phyloP scores from a whole-genome alignment of 2,329 filamentous ascomycete genomes.

The Tetracladium maxilliforme region DNA sequence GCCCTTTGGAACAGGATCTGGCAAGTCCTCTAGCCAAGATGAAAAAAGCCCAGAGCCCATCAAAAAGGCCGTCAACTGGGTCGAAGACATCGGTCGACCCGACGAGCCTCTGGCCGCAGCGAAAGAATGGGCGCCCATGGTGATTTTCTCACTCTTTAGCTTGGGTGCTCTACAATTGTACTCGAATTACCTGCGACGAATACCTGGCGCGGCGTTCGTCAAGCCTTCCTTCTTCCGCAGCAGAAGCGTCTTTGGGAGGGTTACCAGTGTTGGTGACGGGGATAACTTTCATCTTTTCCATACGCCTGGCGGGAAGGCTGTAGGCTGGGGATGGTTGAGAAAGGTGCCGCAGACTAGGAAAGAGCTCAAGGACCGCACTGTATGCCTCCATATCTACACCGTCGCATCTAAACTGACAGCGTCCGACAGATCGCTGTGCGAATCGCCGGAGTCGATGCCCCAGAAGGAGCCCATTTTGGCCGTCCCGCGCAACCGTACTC shows the following conservation, averaged over 20 bases:
- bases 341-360: slow-evolving; percentile 55
- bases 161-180: slow-evolving; percentile 45
- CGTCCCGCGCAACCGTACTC: slow-evolving; percentile 73
- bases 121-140: no score
- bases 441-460: slow-evolving; percentile 84
- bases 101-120: no score
- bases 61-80: no score
- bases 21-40: no score
- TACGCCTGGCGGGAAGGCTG: slow-evolving; percentile 74
- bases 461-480: slow-evolving; percentile 87
- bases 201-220: slow-evolving; percentile 65
- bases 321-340: slow-evolving; percentile 87
- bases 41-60: no score
- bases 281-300: slow-evolving; percentile 93
- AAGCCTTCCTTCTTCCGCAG: slow-evolving; percentile 59
- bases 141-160: no score
- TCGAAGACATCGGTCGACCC: no score
- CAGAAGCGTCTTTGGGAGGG: slow-evolving; percentile 66
- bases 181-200: slow-evolving; percentile 66
- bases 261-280: slow-evolving; percentile 90
- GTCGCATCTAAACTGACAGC: not conserved
- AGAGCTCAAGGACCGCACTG: slow-evolving; percentile 62
- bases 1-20: no score
- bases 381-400: slow-evolving; percentile 23
- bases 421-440: slow-evolving; percentile 62